Evolutionary conservation across 331 rosid genomes (phyloP).

Genomic region (Rosa hybrid): DNA sequence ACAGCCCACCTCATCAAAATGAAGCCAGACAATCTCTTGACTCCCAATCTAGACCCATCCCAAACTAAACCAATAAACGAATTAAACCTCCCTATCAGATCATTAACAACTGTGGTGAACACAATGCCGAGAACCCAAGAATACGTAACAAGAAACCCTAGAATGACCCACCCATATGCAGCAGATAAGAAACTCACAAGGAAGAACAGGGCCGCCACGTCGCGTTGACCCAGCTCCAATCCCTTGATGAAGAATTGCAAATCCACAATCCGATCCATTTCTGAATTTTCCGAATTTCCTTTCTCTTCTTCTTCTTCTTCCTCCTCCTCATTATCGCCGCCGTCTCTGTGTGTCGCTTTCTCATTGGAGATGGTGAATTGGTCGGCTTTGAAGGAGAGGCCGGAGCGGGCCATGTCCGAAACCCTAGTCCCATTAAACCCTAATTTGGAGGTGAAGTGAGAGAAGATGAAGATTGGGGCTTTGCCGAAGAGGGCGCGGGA

Average conservation of each 20-base stretch:
- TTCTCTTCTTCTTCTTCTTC: constrained; percentile 26
- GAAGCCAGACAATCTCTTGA: constrained; percentile 84
- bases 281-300: constrained; percentile 18
- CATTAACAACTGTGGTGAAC: constrained; percentile 65
- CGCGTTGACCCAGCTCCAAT: constrained; percentile 68
- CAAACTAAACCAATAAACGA: constrained; percentile 55
- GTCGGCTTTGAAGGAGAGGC: constrained; percentile 50
- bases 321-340: constrained; percentile 3
- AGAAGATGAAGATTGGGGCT: constrained; percentile 35
- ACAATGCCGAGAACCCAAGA: constrained; percentile 85
- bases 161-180: constrained; percentile 88
- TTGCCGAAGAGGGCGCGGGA: constrained; percentile 57
- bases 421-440: constrained; percentile 76
- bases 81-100: constrained; percentile 63
- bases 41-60: constrained; percentile 83
- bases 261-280: constrained; percentile 48
- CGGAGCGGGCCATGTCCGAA: constrained; percentile 66
- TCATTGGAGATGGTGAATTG: neutral
- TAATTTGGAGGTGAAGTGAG: constrained; percentile 35
- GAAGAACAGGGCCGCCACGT: constrained; percentile 63
- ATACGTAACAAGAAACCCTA: constrained; percentile 80
- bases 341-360: constrained; percentile 1
- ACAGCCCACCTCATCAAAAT: constrained; percentile 95
- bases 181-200: constrained; percentile 77
- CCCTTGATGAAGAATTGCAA: constrained; percentile 67